These are phyloP conservation scores for Geranium incanum DNA, from an alignment of 441 rosid species.

Conservation along the genomic window DNA sequence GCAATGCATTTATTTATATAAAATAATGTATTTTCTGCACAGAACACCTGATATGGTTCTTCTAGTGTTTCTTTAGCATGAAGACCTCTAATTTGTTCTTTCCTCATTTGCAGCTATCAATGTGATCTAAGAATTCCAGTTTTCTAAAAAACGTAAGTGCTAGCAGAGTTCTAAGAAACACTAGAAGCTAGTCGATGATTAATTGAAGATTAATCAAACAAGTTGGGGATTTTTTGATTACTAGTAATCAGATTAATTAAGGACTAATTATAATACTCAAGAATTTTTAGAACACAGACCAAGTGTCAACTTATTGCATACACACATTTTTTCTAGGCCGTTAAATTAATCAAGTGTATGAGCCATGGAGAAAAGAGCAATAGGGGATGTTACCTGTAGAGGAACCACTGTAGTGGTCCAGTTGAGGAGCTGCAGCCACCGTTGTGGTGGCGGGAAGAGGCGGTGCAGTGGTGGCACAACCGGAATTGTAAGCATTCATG, in stretches of 20 bases:
- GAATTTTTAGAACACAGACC: no score
- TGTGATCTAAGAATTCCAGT: no score
- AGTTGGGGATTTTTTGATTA: no score
- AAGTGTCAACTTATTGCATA: no score
- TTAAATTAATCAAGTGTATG: background rate
- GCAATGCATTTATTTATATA: background rate
- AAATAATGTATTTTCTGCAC: background rate
- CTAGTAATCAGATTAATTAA: no score
- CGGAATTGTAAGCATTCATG: conserved; percentile 55
- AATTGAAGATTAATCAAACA: no score
- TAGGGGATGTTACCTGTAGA: conserved; percentile 33
- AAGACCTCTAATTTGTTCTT: background rate
- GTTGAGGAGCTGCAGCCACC: background rate
- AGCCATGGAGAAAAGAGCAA: background rate
- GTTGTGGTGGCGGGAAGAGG: conserved; percentile 23
- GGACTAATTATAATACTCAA: no score
- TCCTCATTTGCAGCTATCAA: no score
- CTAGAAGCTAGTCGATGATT: no score
- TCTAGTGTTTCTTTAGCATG: background rate
- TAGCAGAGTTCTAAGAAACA: no score
- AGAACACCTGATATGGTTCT: background rate
- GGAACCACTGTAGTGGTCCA: conserved; percentile 17
- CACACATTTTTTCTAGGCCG: no score
- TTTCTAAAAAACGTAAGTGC: no score
- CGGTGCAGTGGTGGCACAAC: conserved; percentile 24